Evolutionary conservation across 2,329 filamentous ascomycete species (phyloP).

Genomic region (Penicillium sp.): DNA sequence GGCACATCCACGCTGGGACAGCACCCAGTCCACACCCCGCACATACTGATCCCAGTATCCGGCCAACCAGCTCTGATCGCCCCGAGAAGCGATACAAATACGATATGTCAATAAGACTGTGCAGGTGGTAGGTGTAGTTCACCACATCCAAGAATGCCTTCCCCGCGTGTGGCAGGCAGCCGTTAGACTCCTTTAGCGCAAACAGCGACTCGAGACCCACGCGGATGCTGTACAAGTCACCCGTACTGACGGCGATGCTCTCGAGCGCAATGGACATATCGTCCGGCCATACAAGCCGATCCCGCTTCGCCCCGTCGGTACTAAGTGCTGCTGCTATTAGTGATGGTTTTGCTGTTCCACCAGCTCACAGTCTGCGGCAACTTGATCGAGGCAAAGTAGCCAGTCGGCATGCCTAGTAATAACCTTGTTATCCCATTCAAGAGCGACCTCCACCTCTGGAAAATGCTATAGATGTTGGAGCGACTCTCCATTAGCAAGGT

Average conservation of each 20-base stretch:
- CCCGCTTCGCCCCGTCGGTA: slow-evolving; percentile 45
- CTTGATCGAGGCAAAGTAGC: no score
- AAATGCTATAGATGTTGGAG: no score
- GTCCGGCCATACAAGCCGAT: slow-evolving; percentile 59
- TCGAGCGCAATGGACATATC: slow-evolving; percentile 62
- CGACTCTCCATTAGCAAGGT: no score
- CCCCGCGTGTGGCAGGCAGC: slow-evolving; percentile 55
- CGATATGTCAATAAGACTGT: slow-evolving; percentile 49
- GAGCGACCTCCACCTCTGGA: no score
- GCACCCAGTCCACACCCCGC: slow-evolving; percentile 45
- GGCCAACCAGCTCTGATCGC: slow-evolving; percentile 42
- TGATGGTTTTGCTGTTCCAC: background rate
- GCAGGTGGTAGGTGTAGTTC: slow-evolving; percentile 59
- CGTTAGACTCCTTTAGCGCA: slow-evolving; percentile 46
- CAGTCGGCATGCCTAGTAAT: no score
- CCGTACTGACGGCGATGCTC: slow-evolving; percentile 56
- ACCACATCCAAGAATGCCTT: slow-evolving; percentile 43
- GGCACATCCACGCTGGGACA: background rate
- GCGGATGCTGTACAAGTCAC: slow-evolving; percentile 53
- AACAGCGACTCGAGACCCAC: slow-evolving; percentile 55
- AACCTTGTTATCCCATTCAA: no score
- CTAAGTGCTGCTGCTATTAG: slow-evolving; percentile 32
- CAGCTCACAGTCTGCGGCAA: slow-evolving; percentile 2
- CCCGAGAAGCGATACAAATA: slow-evolving; percentile 50
- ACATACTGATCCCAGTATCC: slow-evolving; percentile 49